phyloP scores from a whole-genome alignment of 129 eudicot species.

The Erigeron canadensis region DNA sequence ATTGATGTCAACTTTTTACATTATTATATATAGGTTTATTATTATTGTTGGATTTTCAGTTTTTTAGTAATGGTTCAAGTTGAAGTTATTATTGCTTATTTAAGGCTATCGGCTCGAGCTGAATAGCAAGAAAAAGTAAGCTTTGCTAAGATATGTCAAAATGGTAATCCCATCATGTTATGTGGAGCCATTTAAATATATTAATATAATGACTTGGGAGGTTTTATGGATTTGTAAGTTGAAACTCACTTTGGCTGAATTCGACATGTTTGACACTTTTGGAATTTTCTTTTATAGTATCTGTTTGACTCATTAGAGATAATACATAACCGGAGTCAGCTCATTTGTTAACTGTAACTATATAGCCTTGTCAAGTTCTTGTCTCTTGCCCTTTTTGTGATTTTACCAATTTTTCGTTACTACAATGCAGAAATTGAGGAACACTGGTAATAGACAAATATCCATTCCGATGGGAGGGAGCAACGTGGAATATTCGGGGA shows the following conservation, averaged over 20 bases:
- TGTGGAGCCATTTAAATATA: too few relatives aligned
- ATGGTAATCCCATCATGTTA: not conserved
- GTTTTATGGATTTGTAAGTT: not conserved
- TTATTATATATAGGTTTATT: too few relatives aligned
- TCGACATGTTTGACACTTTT: not conserved
- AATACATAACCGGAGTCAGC: not conserved
- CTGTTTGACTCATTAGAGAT: not conserved
- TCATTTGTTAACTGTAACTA: not conserved
- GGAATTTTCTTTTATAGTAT: not conserved
- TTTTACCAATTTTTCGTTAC: slow-evolving; percentile 10
- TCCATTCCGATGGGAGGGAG: slow-evolving; percentile 22
- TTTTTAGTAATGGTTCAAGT: too few relatives aligned
- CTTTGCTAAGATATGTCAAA: not conserved
- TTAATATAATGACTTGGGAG: too few relatives aligned
- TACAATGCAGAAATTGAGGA: slow-evolving; percentile 31
- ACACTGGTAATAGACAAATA: slow-evolving; percentile 26
- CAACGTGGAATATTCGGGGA: slow-evolving; percentile 26
- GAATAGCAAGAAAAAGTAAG: too few relatives aligned
- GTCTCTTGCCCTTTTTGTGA: not conserved
- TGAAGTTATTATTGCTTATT: too few relatives aligned
- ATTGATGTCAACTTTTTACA: too few relatives aligned
- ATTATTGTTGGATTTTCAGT: too few relatives aligned
- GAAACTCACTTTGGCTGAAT: not conserved
- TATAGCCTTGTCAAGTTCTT: not conserved
- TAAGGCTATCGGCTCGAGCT: too few relatives aligned